Base-by-base conservation (phyloP, 345 rosid genomes). In the Euphorbia peplus region DNA sequence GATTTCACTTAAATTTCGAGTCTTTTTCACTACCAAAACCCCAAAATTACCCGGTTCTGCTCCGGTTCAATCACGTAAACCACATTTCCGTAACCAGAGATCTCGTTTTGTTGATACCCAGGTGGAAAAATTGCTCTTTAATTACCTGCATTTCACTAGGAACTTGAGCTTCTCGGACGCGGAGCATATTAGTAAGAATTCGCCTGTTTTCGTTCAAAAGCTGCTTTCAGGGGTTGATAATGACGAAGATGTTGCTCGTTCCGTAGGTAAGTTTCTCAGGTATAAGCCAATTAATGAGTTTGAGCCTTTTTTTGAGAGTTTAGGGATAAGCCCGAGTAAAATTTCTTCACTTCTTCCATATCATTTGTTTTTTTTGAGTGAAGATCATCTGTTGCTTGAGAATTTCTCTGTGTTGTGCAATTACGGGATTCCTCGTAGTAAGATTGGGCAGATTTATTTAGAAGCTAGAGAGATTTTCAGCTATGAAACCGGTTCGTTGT, bases 271-370 rank as follows among this genome's bases (percentile, higher is more conserved):
- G 35, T 84, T 75, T 74, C 89, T 90, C 72, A 76, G 91, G 78
- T 92, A 86, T 76, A 78, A 87, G 79, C 96, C 95, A 5, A 84
- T 92, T 8, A 88, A 90, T 42, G 98, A 90, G 80, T 90, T 85
- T 64, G 98, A 92, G 29, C 95, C 95, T 0, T 90, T 92, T 58
- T 83, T 92, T 56, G 96, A 92, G 88, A 92, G 98, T 56, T 75
- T 92, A 69, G 97, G 98, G 32, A 66, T 92, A 86, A 70, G 59
- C 62, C 84, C 86, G 0, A 71, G 73, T 1, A 89, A 87, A 77
- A 46, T 77, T 18, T 76, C 64, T 10, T 28, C 71, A 11, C 73
- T 88, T 76, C 83, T 85, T 74, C 97, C 91, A 0, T 76, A 60
- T 62, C 54, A 79, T 7, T 72, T 82, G 73, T 81, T 86, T 63